These are phyloP conservation scores for Aureobasidium sp. DNA, from an alignment of 2,329 filamentous ascomycete species.

Conservation along the genomic window DNA sequence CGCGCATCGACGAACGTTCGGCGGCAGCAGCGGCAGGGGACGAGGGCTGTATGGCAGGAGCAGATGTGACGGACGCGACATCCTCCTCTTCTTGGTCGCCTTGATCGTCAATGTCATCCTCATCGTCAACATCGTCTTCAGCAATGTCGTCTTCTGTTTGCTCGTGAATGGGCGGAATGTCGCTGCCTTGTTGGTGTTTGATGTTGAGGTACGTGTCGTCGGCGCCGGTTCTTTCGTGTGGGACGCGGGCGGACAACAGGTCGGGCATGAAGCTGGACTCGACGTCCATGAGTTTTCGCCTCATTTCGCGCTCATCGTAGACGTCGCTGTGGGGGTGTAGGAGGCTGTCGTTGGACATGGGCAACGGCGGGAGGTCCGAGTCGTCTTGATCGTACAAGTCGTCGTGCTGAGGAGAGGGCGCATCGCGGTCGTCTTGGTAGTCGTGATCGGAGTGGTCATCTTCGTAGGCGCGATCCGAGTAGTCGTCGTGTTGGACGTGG, in stretches of 20 bases:
- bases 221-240: constrained; percentile 24
- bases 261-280: constrained; percentile 57
- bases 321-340: constrained; percentile 30
- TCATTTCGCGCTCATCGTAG: constrained; percentile 49
- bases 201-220: constrained; percentile 39
- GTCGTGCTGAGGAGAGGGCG: constrained; percentile 26
- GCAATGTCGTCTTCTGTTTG: constrained; percentile 21
- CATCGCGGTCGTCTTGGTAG: background rate
- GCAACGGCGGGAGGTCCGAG: constrained; percentile 21
- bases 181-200: constrained; percentile 13
- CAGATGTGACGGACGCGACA: background rate
- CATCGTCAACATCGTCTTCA: constrained; percentile 16
- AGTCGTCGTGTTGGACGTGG: background rate
- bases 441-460: background rate
- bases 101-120: constrained; percentile 14
- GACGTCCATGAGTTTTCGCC: constrained; percentile 50
- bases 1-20: constrained; percentile 18
- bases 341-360: constrained; percentile 16
- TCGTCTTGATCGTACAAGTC: constrained; percentile 33
- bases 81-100: constrained; percentile 20
- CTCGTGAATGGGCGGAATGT: constrained; percentile 16
- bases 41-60: constrained; percentile 23
- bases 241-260: constrained; percentile 26
- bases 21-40: constrained; percentile 36
- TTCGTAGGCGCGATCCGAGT: background rate